Evolutionary conservation across 768 basidiomycete genomes (phyloP), one percentile per base, ranked within the genome.

Genomic region (Neoboletus brunneissimus): DNA sequence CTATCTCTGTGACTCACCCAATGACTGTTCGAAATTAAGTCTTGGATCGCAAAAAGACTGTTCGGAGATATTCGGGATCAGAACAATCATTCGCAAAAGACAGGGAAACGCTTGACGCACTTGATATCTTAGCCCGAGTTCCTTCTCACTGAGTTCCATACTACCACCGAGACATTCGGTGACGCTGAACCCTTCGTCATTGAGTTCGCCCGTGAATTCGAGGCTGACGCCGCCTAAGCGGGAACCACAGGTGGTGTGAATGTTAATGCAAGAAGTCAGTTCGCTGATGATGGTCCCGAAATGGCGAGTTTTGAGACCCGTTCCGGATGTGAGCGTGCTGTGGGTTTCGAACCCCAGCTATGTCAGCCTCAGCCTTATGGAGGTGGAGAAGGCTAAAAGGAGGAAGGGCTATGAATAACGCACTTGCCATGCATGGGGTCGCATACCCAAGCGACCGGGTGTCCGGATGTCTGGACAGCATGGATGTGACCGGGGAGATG

Each of bases 351-450:
- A 7, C 11, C 6, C 8, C 31, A 9, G 20, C 7, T 10, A n/a
- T 27, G 27, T 58, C 32, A 62, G 55, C 5, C 11, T 11, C 32
- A 54, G 40, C 2, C 16, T 11, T 41, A 35, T 48, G 32, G 7
- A 34, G 15, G 51, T 35, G 40, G 49, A 46, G 31, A 49, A 41
- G 16, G 52, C 48, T n/a, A 29, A 2, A 29, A 38, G 16, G 46
- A 5, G 20, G 10, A 12, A 7, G 16, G 16, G 12, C 7, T 32
- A 48, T 31, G 51, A 46, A 57, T 34, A 43, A 80, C 90, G 64
- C 67, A 94, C 93, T 98, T 97, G 76, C 95, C 96, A 64, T 98
- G 96, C 96, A 98, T 98, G 3, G 95, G 94, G 73, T 98, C 97
- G 66, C 91, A 95, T 48, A 95, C 82, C 94, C 95, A 98, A 10